Base-by-base conservation (phyloP, 371 early-diverging fungal genomes). In the Mucor lusitanicus region DNA sequence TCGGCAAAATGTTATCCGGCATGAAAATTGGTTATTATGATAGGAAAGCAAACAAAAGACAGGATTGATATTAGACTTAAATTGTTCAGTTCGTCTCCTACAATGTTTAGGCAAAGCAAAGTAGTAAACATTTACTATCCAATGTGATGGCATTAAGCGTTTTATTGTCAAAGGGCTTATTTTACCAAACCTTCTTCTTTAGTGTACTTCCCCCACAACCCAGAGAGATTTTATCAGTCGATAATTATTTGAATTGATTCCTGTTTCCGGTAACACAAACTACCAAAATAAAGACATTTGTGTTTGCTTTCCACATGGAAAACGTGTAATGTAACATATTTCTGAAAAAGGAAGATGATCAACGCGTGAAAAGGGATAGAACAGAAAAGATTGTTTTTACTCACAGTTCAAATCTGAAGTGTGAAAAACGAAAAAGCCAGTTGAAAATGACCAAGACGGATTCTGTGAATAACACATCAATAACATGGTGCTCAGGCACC, bases 281-380 rank as follows among this genome's bases (percentile, higher is more conserved):
- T 56, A 40, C 42, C 39, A 42, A 40, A 55, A 23, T 54, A 33
- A 54, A 54, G 23, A 54, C 54, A 39, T 40, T 60, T 61, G 67
- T 67, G 61, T 32, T 42, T 61, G 42, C 32, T 44, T 32, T 44
- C 61, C 67, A 67, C 67, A 67, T 67, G 67, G 67, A 54, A 55
- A 67, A 64, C 39, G 61, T 61, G 61, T 33, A 48, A 61, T 61
- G 61, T 67, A 46, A 56, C 54, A 19, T 28, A 25, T n/a, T 32
- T 32, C 55, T 33, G 21, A 55, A 54, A 55, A 60, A 33, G 67
- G 56, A 61, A 61, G 55, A 55, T 61, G 67, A 67, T 67, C 67
- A 67, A 61, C 67, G 56, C 57, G 55, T 54, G 44, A 35, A 60
- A 23, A 23, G 27, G 30, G 33, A 30, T n/a, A 46, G 33, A n/a